These are phyloP conservation scores for Alloteropsis semialata DNA, from an alignment of 176 grass and related monocot genomes.

Conservation along the genomic window DNA sequence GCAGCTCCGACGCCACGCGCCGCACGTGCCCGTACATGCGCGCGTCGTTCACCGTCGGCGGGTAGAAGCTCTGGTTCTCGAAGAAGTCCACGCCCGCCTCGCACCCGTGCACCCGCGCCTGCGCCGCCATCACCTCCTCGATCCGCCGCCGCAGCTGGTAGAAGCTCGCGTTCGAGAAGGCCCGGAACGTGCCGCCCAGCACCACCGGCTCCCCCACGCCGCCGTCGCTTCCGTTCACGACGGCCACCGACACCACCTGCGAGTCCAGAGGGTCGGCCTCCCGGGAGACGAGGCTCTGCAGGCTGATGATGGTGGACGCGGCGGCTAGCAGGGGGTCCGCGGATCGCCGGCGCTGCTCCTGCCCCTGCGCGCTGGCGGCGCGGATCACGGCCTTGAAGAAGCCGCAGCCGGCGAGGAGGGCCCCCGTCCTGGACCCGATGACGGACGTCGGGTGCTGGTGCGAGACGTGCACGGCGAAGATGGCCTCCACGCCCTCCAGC, in stretches of 20 bases:
- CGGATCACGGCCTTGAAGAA: slow-evolving; percentile 80
- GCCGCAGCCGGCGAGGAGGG: slow-evolving; percentile 90
- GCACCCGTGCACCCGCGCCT: slow-evolving; percentile 75
- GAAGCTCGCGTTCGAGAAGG: slow-evolving; percentile 96
- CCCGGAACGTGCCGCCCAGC: slow-evolving; percentile 84
- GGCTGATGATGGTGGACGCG: slow-evolving; percentile 62
- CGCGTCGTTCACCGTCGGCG: slow-evolving; percentile 78
- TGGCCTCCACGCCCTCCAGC: slow-evolving; percentile 81
- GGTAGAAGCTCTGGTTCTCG: slow-evolving; percentile 96
- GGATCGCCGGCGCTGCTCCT: not conserved
- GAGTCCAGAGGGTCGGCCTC: slow-evolving; percentile 89
- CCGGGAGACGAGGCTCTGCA: slow-evolving; percentile 84
- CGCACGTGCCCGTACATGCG: slow-evolving; percentile 73
- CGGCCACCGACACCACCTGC: slow-evolving; percentile 78
- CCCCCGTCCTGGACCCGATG: slow-evolving; percentile 65
- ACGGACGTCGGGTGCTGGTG: slow-evolving; percentile 66
- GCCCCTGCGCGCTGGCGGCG: not conserved
- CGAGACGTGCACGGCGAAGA: slow-evolving; percentile 93
- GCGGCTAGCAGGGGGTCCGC: slow-evolving; percentile 62
- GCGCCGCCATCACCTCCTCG: slow-evolving; percentile 90
- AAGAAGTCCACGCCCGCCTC: slow-evolving; percentile 74
- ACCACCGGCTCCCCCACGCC: not conserved
- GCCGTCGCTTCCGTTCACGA: slow-evolving; percentile 37
- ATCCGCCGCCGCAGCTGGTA: slow-evolving; percentile 79
- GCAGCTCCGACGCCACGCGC: slow-evolving; percentile 41